Base-by-base conservation (phyloP, 2,329 filamentous ascomycete genomes). In the Fusarium sp. region DNA sequence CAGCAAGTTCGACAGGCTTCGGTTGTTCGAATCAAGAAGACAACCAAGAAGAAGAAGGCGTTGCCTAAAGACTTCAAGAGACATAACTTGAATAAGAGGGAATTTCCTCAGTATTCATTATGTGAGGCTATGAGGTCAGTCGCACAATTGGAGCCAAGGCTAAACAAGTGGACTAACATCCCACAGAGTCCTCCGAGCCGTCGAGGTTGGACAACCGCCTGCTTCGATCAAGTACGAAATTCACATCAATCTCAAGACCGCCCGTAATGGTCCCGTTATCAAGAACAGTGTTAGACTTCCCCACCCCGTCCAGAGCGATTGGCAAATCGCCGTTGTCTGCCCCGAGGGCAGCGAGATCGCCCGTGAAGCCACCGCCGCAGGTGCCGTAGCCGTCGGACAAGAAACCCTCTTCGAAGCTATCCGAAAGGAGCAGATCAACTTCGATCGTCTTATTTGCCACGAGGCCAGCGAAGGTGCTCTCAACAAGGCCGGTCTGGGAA, bases 391-490 rank as follows among this genome's bases (percentile, higher is more conserved):
- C 6, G 93, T 94, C 2, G 96, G 96, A 66, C 92, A 98, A 77
- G 92, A 97, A 39, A 88, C 91, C 4, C 84, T 99, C 7, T 97
- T 99, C 77, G 89, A 93, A 54, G 85, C 89, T 53, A 90, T 99
- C 66, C 86, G 84, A 68, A 80, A 87, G 48, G 94, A 92, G 41
- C 88, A 89, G 38, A 91, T 98, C 69, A 88, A 93, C 26, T 99
- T 98, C 78, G 96, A 98, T 78, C 87, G 93, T 57, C 92, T 94
- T 67, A 89, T 99, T 73, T 97, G 93, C 81, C 94, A 98, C 80
- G 85, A 86, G 50, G 89, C 93, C 73, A 94, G 91, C 72, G 84
- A 96, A 72, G 86, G 87, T 53, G 93, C 92, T 58, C 83, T 99
- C 75, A 92, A 91, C 78, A 94, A 96, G 83, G 91, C 94, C 35